phyloP scores from a whole-genome alignment of 2,329 filamentous ascomycete species.

The Penicillium fuscoglaucum region DNA sequence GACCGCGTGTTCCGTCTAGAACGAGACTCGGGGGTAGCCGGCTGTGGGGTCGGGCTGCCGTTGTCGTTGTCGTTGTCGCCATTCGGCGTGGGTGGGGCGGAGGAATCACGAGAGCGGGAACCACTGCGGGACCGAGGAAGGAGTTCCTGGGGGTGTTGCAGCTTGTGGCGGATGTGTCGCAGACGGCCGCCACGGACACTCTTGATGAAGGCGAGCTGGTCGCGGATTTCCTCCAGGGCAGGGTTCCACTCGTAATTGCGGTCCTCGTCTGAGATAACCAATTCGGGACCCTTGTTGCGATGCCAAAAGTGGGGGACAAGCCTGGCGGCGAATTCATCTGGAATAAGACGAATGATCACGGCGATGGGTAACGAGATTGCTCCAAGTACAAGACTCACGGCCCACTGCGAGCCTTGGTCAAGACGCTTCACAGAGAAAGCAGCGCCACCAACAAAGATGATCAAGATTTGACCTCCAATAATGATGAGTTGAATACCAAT shows the following conservation, averaged over 20 bases:
- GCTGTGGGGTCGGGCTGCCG: conserved; percentile 39
- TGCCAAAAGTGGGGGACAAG: conserved; percentile 44
- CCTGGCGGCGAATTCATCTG: conserved; percentile 54
- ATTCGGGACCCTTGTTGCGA: conserved; percentile 43
- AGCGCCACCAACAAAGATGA: conserved; percentile 67
- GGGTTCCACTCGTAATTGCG: conserved; percentile 58
- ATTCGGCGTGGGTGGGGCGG: conserved; percentile 57
- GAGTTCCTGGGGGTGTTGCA: conserved; percentile 57
- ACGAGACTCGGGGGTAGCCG: conserved; percentile 57
- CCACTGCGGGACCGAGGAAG: conserved; percentile 47
- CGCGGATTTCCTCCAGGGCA: conserved; percentile 61
- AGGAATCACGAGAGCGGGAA: conserved; percentile 44
- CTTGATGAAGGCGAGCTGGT: conserved; percentile 65
- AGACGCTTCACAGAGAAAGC: conserved; percentile 65
- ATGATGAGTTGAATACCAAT: conserved; percentile 66
- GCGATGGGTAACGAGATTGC: conserved; percentile 67
- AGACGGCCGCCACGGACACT: conserved; percentile 64
- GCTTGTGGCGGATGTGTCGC: conserved; percentile 59
- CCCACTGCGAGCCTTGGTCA: conserved; percentile 66
- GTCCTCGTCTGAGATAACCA: conserved; percentile 50
- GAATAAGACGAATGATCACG: conserved; percentile 60
- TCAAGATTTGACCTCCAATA: conserved; percentile 68
- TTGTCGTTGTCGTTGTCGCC: conserved; percentile 55
- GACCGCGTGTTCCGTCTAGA: conserved; percentile 54
- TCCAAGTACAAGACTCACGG: conserved; percentile 67